Percentiles rank a stretch among this genome's conserved stretches.
These are phyloP conservation scores for Voacanga thouarsii DNA, from an alignment of 257 asterid species.

Conservation along the genomic window DNA sequence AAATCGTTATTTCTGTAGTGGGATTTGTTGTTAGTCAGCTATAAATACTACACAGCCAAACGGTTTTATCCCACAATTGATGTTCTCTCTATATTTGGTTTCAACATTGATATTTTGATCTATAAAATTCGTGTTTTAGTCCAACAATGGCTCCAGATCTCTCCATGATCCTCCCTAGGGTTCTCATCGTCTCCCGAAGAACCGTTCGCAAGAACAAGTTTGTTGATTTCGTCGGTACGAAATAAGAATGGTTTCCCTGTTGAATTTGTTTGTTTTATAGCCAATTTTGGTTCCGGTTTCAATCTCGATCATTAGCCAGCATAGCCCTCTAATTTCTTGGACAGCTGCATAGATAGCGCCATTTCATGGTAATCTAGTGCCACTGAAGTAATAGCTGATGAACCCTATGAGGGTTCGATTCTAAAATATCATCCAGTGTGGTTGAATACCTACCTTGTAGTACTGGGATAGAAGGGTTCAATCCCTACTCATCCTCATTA, in stretches of 20 bases:
- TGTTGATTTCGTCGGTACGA: conserved; percentile 81
- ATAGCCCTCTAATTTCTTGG: too few species aligned
- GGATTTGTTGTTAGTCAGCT: background rate
- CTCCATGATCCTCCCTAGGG: conserved; percentile 59
- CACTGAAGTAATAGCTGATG: too few species aligned
- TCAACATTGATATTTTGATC: background rate
- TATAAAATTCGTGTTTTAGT: background rate
- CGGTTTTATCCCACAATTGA: background rate
- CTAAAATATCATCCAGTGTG: too few species aligned
- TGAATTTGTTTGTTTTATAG: background rate
- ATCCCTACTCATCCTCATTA: background rate
- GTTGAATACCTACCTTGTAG: too few species aligned
- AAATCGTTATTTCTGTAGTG: background rate
- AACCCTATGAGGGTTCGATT: too few species aligned
- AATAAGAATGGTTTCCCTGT: background rate
- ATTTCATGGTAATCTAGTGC: too few species aligned
- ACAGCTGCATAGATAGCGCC: too few species aligned
- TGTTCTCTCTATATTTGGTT: background rate
- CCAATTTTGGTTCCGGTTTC: too few species aligned
- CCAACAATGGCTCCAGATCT: conserved; percentile 40
- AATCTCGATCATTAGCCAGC: too few species aligned
- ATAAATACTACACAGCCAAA: background rate
- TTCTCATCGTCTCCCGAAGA: conserved; percentile 67
- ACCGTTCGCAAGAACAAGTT: conserved; percentile 75
- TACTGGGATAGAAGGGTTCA: too few species aligned